Percentiles rank a stretch among this genome's conserved stretches.
phyloP scores from a whole-genome alignment of 345 rosid genomes.

The Arabidopsis thaliana region DNA sequence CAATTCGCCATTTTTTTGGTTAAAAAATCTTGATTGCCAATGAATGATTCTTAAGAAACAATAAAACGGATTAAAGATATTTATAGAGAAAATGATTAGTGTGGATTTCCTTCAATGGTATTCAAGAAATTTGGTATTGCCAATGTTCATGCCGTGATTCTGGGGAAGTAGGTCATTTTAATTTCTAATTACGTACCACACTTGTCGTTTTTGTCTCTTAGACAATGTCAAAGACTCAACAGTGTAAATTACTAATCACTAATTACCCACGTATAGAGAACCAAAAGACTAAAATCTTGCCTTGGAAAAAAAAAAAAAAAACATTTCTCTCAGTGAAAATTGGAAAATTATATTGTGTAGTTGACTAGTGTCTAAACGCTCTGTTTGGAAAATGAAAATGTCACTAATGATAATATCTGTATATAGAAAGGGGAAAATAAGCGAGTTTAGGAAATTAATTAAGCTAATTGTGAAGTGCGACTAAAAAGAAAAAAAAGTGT shows the following conservation, averaged over 20 bases:
- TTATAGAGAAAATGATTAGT: conserved; percentile 29
- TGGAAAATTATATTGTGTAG: not conserved
- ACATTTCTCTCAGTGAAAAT: no score
- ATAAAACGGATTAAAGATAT: not conserved
- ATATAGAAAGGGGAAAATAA: not conserved
- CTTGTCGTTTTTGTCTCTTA: not conserved
- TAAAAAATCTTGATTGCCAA: not conserved
- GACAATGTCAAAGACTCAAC: conserved; percentile 4
- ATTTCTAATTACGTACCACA: not conserved
- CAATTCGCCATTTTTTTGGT: conserved; percentile 15
- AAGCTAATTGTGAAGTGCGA: not conserved
- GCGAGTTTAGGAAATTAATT: not conserved
- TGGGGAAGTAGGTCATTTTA: conserved; percentile 16
- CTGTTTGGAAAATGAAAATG: not conserved
- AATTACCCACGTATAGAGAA: not conserved
- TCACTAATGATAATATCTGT: not conserved
- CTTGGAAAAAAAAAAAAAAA: no score
- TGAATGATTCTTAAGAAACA: conserved; percentile 4
- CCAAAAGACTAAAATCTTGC: not conserved
- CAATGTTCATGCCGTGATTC: conserved; percentile 31
- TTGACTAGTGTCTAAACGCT: not conserved
- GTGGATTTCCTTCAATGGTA: not conserved
- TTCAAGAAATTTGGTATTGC: conserved; percentile 9
- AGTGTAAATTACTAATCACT: not conserved
- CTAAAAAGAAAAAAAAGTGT: not conserved